Evolutionary conservation across 495 filamentous ascomycete genomes (phyloP).

Genomic region (Neurospora sp.): DNA sequence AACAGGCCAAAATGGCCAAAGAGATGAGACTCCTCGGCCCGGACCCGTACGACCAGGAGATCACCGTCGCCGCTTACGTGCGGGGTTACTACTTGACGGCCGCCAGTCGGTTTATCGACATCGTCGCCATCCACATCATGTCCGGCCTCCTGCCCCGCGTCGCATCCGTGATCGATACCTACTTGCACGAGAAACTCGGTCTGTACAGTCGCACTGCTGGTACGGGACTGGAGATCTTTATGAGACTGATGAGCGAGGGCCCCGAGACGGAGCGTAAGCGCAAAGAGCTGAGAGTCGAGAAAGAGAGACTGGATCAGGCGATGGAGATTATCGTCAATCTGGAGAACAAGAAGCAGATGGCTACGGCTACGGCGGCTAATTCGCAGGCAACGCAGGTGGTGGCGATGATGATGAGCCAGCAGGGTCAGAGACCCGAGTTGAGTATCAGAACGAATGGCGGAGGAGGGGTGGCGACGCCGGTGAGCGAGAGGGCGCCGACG

Average conservation of each 20-base stretch:
- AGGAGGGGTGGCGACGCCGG: neutral
- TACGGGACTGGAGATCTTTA: slow-evolving; percentile 19
- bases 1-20: slow-evolving; percentile 12
- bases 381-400: neutral
- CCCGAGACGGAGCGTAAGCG: slow-evolving; percentile 24
- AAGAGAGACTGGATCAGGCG: slow-evolving; percentile 27
- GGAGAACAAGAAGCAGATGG: slow-evolving; percentile 6
- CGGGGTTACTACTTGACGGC: slow-evolving; percentile 44
- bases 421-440: neutral
- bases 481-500: neutral
- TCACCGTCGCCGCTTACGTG: slow-evolving; percentile 39
- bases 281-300: slow-evolving; percentile 25
- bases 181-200: slow-evolving; percentile 32
- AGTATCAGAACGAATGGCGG: neutral
- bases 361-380: neutral
- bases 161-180: slow-evolving; percentile 18
- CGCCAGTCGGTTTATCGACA: slow-evolving; percentile 39
- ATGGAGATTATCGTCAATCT: slow-evolving; percentile 31
- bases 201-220: slow-evolving; percentile 6
- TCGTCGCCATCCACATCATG: slow-evolving; percentile 35
- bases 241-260: slow-evolving; percentile 37
- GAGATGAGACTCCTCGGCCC: slow-evolving; percentile 27
- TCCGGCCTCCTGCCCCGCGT: slow-evolving; percentile 32
- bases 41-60: slow-evolving; percentile 37
- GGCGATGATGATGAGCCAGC: neutral